Evolutionary conservation across 306 rosid species (phyloP), one percentile per base, ranked within the genome.

Genomic region (Trifolium subterraneum): DNA sequence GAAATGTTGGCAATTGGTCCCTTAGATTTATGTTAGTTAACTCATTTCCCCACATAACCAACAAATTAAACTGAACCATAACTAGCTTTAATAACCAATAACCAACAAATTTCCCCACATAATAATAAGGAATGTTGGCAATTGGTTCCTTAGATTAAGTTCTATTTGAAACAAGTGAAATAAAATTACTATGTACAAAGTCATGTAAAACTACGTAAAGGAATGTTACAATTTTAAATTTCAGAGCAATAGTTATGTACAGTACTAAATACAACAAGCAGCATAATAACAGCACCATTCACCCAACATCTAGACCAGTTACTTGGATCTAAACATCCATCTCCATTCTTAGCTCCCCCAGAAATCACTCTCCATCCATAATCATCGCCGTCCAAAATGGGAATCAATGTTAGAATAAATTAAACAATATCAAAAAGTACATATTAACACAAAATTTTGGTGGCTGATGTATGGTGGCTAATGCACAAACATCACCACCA

Each of bases 401-500:
- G 39, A 61, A 47, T 47, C 16, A 29, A 48, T 39, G 5, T 29
- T 55, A 3, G 20, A 70, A 64, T 12, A 64, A 41, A 20, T 62
- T 56, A 41, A 45, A 39, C 41, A 54, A 41, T 10, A 35, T 45
- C 23, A 19, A 50, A 15, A 64, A 59, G 85, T 81, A 70, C 85
- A 84, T 47, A 69, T 77, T 4, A 47, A 50, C 41, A 64, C 83
- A 81, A 77, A 84, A 77, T 62, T 72, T 68, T 75, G 19, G 44
- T 64, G 77, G 48, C 71, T 48, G 79, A 50, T 73, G 72, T 67
- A 60, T 74, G 16, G 39, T 63, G 72, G 62, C 73, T 41, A 79
- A 73, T 70, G 76, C 69, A 78, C 54, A 78, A 78, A 75, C 70
- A 73, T 78, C 63, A 54, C 65, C 56, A 14, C 85, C 78, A 65